These are phyloP conservation scores for Coffea humblotiana DNA, from an alignment of 305 asterid genomes.

Conservation along the genomic window DNA sequence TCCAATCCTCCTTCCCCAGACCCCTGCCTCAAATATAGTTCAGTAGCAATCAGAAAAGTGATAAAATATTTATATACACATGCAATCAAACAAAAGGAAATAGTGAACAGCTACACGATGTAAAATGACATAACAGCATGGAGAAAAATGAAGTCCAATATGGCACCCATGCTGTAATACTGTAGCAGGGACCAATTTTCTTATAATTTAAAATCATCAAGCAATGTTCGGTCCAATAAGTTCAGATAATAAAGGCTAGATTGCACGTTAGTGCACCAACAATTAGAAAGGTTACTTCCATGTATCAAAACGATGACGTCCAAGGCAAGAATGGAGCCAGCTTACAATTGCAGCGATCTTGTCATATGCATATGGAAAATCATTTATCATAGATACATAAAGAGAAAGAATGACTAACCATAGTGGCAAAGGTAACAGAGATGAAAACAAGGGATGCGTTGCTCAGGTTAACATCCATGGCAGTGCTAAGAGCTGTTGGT, in stretches of 20 bases:
- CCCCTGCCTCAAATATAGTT: constrained; percentile 9
- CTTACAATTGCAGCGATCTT: neutral
- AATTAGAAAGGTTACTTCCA: neutral
- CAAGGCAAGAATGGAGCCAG: neutral
- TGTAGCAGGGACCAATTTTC: neutral
- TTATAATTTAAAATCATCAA: neutral
- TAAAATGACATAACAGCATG: neutral
- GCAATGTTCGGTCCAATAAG: neutral
- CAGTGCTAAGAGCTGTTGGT: constrained; percentile 97
- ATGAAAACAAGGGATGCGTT: constrained; percentile 96
- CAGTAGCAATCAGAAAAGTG: constrained; percentile 9
- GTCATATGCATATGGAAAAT: constrained; percentile 1
- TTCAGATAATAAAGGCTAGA: neutral
- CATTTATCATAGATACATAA: constrained; percentile 4
- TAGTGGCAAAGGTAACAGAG: constrained; percentile 98
- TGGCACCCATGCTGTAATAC: neutral
- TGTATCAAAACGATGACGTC: neutral
- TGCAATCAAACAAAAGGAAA: constrained; percentile 6
- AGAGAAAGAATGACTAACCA: constrained; percentile 62
- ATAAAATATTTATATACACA: constrained; percentile 7
- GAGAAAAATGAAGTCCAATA: neutral
- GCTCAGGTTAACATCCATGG: constrained; percentile 98
- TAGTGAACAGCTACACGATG: constrained; percentile 6
- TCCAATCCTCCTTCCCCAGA: neutral
- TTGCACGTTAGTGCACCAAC: neutral